phyloP scores from a whole-genome alignment of 75 land plant species.

The Isoetes taiwanensis region DNA sequence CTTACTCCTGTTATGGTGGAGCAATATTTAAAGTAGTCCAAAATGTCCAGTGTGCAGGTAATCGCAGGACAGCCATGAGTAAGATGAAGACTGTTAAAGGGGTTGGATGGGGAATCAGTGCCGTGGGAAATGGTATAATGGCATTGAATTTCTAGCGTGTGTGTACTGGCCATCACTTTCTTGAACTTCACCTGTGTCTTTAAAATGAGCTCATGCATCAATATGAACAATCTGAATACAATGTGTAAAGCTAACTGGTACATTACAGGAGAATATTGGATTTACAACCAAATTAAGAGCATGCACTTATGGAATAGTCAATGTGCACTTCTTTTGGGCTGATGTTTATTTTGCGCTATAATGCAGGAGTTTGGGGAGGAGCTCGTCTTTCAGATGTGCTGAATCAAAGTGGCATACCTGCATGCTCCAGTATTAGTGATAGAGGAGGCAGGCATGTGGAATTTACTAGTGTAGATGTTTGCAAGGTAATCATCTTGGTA shows the following conservation, averaged over 20 bases:
- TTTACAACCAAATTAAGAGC: background rate
- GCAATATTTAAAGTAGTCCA: background rate
- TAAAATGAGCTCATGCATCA: background rate
- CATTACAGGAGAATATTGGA: background rate
- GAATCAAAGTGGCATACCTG: conserved; percentile 54
- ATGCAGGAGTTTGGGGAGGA: conserved; percentile 82
- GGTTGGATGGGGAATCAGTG: conserved; percentile 92
- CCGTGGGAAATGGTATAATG: conserved; percentile 78
- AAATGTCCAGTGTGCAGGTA: conserved; percentile 82
- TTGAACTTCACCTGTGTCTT: no score
- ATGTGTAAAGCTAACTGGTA: background rate
- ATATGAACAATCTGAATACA: background rate
- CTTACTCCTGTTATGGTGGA: background rate
- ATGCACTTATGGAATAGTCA: no score
- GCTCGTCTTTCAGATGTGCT: conserved; percentile 85
- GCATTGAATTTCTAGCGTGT: background rate
- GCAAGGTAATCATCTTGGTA: conserved; percentile 69
- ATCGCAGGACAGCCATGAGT: conserved; percentile 95
- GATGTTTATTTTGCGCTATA: background rate
- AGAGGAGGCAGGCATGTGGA: conserved; percentile 91
- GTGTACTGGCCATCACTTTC: no score
- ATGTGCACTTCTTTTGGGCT: background rate
- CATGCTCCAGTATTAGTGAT: conserved; percentile 25
- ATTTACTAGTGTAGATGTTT: conserved; percentile 72
- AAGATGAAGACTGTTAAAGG: conserved; percentile 58